Evolutionary conservation across 106 monocot genomes (phyloP).

Genomic region (Cymbidium sinense): DNA sequence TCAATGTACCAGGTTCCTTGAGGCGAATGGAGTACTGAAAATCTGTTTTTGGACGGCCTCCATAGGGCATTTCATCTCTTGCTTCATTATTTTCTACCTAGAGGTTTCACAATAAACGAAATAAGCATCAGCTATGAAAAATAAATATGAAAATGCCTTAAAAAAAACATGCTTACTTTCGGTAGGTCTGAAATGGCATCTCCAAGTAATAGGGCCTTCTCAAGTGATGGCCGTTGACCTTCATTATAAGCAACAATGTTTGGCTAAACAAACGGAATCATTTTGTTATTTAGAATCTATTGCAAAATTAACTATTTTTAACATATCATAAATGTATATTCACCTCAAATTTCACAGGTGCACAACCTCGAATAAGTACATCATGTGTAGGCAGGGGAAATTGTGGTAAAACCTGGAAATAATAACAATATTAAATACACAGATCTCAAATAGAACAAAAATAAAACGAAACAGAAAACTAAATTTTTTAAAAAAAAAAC

Average conservation of each 20-base stretch:
- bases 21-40: conserved; percentile 21
- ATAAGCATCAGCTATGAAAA: background rate
- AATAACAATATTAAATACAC: background rate
- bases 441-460: background rate
- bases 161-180: background rate
- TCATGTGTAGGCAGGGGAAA: conserved; percentile 24
- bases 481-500: background rate
- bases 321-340: background rate
- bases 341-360: conserved; percentile 22
- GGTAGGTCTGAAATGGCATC: conserved; percentile 11
- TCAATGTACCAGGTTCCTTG: background rate
- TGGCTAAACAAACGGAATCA: background rate
- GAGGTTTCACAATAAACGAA: background rate
- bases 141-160: background rate
- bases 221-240: background rate
- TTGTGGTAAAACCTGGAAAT: conserved; percentile 12
- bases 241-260: conserved; percentile 11
- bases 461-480: background rate
- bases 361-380: conserved; percentile 8
- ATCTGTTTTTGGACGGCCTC: conserved; percentile 8
- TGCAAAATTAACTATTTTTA: background rate
- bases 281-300: background rate
- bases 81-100: conserved; percentile 20
- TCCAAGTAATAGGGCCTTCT: conserved; percentile 3
- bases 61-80: conserved; percentile 23